Conservation (phyloP, 805 yeast genomes). For the Sugiyamaella floridensis region DNA sequence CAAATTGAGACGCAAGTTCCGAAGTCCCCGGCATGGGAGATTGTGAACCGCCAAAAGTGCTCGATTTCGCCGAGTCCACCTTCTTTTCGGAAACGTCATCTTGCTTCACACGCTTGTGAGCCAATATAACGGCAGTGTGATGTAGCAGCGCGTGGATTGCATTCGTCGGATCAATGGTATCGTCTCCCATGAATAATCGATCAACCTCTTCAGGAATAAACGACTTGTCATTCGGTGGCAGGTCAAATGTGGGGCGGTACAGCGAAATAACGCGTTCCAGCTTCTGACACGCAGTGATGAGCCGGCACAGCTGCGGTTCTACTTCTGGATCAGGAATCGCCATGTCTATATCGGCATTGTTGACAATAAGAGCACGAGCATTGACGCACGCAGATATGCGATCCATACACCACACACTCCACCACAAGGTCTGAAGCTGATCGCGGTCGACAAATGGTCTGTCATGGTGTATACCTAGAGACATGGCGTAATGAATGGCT, state of each 20-base stretch:
- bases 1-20: neutral
- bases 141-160: conserved; percentile 27
- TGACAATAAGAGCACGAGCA: conserved; percentile 35
- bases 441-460: conserved; percentile 29
- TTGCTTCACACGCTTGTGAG: conserved; percentile 27
- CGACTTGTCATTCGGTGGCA: neutral
- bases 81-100: neutral
- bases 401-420: conserved; percentile 37
- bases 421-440: conserved; percentile 31
- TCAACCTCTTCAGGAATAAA: conserved; percentile 25
- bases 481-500: conserved; percentile 36
- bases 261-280: conserved; percentile 35
- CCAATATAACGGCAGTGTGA: conserved; percentile 27
- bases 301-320: conserved; percentile 27
- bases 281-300: conserved; percentile 29
- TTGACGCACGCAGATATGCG: conserved; percentile 35
- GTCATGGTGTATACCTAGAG: conserved; percentile 37
- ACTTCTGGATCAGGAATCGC: conserved; percentile 24
- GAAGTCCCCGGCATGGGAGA: too few species aligned
- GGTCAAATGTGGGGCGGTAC: conserved; percentile 31
- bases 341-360: conserved; percentile 36
- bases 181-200: conserved; percentile 22
- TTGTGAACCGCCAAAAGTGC: neutral
- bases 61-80: neutral
- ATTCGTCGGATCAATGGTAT: conserved; percentile 21